Evolutionary conservation across 768 basidiomycete species (phyloP).

Genomic region (Naematelia aurantialba): DNA sequence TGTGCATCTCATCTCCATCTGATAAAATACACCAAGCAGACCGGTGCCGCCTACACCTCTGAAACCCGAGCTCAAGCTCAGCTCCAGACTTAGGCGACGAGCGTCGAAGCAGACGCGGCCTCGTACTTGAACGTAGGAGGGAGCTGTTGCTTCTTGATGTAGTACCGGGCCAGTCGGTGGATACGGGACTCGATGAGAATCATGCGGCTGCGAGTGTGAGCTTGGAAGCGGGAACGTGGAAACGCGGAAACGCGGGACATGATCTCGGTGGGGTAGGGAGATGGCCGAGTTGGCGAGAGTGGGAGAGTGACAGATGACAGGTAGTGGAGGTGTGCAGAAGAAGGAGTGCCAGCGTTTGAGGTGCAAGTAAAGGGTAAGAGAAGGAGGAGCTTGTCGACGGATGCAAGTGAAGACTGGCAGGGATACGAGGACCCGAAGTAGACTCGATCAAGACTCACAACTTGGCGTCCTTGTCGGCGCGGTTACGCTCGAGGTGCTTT

Average conservation of each 20-base stretch:
- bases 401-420: background rate
- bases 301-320: conserved; percentile 90
- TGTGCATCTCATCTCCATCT: background rate
- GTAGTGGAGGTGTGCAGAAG: conserved; percentile 70
- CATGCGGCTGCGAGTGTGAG: conserved; percentile 63
- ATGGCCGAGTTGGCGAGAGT: conserved; percentile 92
- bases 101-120: conserved; percentile 81
- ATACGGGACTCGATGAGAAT: conserved; percentile 99
- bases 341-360: no score
- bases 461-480: conserved; percentile 81
- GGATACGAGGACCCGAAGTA: background rate
- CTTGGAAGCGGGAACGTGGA: conserved; percentile 58
- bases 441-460: conserved; percentile 36
- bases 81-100: conserved; percentile 47
- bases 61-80: background rate
- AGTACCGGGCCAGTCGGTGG: conserved; percentile 95
- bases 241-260: conserved; percentile 88
- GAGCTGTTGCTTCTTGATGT: conserved; percentile 97
- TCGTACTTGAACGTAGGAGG: conserved; percentile 99
- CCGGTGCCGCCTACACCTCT: background rate
- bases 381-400: background rate
- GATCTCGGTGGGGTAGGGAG: conserved; percentile 84
- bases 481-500: conserved; percentile 96
- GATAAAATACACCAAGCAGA: background rate
- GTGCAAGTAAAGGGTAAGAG: no score